These are phyloP conservation scores for Cladophialophora yegresii DNA, from an alignment of 2,329 filamentous ascomycete species.

Conservation along the genomic window DNA sequence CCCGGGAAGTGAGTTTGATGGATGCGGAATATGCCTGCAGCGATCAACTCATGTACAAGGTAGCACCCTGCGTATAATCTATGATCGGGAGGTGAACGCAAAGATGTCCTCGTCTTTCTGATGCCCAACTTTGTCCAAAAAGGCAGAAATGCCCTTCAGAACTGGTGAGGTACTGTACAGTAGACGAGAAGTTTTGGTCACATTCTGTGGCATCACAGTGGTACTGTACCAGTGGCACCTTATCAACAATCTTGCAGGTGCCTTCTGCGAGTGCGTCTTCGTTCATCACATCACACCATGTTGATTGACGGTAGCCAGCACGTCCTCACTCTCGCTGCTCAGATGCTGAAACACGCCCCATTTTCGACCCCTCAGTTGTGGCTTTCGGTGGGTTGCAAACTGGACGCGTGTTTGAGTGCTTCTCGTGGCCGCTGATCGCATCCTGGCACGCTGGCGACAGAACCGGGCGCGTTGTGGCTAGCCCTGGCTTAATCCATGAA, in stretches of 20 bases:
- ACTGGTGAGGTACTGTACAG: too few species aligned
- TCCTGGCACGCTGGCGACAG: neutral
- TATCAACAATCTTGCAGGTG: slow-evolving; percentile 9
- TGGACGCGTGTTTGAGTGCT: neutral
- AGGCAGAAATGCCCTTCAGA: neutral
- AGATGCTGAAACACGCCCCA: neutral
- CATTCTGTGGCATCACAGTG: neutral
- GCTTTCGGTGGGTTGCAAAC: neutral
- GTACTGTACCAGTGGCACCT: neutral
- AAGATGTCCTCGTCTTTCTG: neutral
- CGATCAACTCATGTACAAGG: neutral
- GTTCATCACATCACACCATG: slow-evolving; percentile 17
- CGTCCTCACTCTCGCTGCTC: neutral
- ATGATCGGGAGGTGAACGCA: neutral
- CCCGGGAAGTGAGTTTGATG: neutral
- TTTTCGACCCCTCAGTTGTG: neutral
- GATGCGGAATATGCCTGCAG: neutral
- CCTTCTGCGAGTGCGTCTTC: slow-evolving; percentile 16
- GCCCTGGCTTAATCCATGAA: neutral
- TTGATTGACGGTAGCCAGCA: neutral
- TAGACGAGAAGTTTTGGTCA: neutral
- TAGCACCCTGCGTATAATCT: neutral
- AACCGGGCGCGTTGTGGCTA: neutral
- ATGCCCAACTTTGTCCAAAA: neutral
- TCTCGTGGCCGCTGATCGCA: neutral